Base-by-base conservation (phyloP, 2,329 filamentous ascomycete genomes). In the Aspergillus phoenicis region DNA sequence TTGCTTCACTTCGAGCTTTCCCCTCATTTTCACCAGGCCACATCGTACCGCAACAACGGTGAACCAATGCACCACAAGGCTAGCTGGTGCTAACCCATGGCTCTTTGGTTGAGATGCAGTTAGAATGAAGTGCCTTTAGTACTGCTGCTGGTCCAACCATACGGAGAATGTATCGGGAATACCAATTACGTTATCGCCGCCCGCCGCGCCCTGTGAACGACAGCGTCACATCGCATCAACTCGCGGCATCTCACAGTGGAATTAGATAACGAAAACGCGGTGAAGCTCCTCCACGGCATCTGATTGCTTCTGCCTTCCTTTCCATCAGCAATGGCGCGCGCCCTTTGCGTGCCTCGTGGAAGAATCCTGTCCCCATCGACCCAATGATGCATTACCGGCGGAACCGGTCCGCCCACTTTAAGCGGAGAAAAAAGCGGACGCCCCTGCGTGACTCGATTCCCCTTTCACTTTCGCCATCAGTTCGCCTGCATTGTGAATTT, bases 151-250 rank as follows among this genome's bases (percentile, higher is more conserved):
- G 15, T 8, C n/a, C 47, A 17, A 17, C 17, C 15, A 22, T 20
- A 33, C 24, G 26, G 11, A 13, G 8, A 20, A 24, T 15, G 53
- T 56, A 56, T 20, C 10, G 13, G 22, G 15, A 45, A 10, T 30
- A 58, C 56, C 13, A 54, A 30, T 28, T 26, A 52, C 47, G 6
- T 10, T 52, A 51, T 15, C 28, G 33, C 24, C 61, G 59, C 55
- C 48, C 63, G 63, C 61, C 64, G 53, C 69, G 68, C 70, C 68
- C 64, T 71, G 56, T 52, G 33, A 39, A 49, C 69, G 68, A 69
- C 65, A 65, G 55, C 58, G 61, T 60, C 47, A 49, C 65, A 63
- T 56, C 51, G 26, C 52, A 24, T 47, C 39, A 38, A 26, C 47
- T 48, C 8, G 33, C 26, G 13, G 39, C 22, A 38, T 49, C 38